These are phyloP conservation scores for Ceratobasidium sp. DNA, from an alignment of 1,284 basidiomycete species.

Conservation along the genomic window DNA sequence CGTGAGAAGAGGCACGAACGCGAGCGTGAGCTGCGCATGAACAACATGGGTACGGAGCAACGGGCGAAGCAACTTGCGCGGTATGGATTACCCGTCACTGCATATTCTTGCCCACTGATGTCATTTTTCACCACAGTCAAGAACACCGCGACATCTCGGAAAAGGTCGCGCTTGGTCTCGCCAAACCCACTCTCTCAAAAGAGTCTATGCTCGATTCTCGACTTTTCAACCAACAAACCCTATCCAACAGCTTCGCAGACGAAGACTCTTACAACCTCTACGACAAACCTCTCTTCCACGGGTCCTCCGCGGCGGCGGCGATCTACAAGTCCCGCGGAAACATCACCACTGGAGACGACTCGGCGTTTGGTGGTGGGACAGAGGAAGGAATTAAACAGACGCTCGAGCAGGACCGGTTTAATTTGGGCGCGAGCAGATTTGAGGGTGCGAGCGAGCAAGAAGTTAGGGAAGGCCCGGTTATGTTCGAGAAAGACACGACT, in stretches of 20 bases:
- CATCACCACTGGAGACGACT: constrained; percentile 85
- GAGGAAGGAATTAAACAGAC: constrained; percentile 93
- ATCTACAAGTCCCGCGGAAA: constrained; percentile 96
- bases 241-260: constrained; percentile 84
- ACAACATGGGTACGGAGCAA: constrained; percentile 98
- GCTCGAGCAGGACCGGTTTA: constrained; percentile 93
- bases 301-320: constrained; percentile 93
- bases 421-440: constrained; percentile 91
- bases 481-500: constrained; percentile 94
- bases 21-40: constrained; percentile 98
- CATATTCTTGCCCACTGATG: neutral
- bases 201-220: constrained; percentile 97
- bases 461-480: constrained; percentile 91
- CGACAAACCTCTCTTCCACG: constrained; percentile 95
- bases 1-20: constrained; percentile 92
- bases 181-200: constrained; percentile 94
- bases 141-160: constrained; percentile 99
- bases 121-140: constrained; percentile 12
- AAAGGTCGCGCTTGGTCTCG: constrained; percentile 96
- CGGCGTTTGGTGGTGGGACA: constrained; percentile 91
- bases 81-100: constrained; percentile 51
- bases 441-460: constrained; percentile 88
- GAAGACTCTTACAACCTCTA: constrained; percentile 95
- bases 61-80: constrained; percentile 94
- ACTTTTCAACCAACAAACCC: constrained; percentile 95